phyloP scores from a whole-genome alignment of 2,329 filamentous ascomycete genomes.

The Sporothrix humicola region DNA sequence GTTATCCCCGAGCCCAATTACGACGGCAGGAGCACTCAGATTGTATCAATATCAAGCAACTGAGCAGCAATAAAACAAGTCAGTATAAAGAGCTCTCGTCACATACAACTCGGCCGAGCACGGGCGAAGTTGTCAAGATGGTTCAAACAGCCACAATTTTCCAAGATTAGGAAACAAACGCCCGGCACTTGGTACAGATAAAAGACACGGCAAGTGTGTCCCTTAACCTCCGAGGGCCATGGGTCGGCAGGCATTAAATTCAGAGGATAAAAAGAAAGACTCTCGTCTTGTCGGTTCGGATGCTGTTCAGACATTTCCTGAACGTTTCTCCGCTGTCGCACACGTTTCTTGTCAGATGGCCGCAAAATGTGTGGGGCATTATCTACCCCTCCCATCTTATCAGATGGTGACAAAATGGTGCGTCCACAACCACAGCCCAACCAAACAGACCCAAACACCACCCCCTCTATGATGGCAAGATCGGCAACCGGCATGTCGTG shows the following conservation, averaged over 20 bases:
- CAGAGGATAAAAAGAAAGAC: background rate
- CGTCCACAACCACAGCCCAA: background rate
- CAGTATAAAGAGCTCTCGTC: too few species aligned
- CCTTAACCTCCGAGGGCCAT: background rate
- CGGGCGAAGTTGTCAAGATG: background rate
- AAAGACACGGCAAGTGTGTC: background rate
- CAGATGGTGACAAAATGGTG: slow-evolving; percentile 14
- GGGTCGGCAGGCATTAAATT: background rate
- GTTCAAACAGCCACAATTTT: background rate
- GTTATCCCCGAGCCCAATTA: slow-evolving; percentile 7
- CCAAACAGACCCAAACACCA: background rate
- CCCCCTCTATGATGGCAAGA: slow-evolving; percentile 22
- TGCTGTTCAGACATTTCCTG: background rate
- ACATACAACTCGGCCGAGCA: background rate
- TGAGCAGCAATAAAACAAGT: background rate
- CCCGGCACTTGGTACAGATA: slow-evolving; percentile 3
- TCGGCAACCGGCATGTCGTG: slow-evolving; percentile 26
- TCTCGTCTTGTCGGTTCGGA: slow-evolving; percentile 1
- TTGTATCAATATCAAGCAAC: background rate
- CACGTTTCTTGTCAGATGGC: background rate
- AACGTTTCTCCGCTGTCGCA: slow-evolving; percentile 10
- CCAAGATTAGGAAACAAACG: background rate
- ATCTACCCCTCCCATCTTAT: slow-evolving; percentile 25
- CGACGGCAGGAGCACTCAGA: background rate
- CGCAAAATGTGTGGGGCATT: background rate